Evolutionary conservation across 352 stramenopile genomes (phyloP), one percentile per base, ranked within the genome.

Genomic region (Hyaloperonospora brassicae): DNA sequence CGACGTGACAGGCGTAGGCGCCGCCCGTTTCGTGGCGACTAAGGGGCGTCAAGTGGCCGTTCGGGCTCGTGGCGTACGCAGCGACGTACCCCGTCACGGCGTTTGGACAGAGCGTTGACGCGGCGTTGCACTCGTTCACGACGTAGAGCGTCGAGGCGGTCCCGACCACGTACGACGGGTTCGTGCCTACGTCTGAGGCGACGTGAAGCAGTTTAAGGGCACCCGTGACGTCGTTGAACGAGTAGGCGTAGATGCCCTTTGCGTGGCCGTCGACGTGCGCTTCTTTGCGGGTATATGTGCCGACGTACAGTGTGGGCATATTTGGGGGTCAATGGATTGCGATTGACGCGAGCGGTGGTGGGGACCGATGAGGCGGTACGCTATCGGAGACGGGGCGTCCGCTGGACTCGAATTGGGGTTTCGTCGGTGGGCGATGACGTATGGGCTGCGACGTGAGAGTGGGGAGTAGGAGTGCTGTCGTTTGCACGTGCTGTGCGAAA

Each of bases 261-360:
- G 79, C 83, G 47, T 89, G 77, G 47, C 83, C 83, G 44, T 93
- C 62, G 50, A 93, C 80, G 61, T 87, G 77, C 45, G 63, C 70
- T 66, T 89, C 75, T 57, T 80, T 80, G 53, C 80, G 80, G 47
- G 83, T 89, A 64, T 93, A 93, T n/a, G 80, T 91, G 55, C 83
- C 83, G 21, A 91, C 80, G 46, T 88, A 87, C 1, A 93, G 64
- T 22, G 72, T 76, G 27, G 64, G 65, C 46, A 64, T 61, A 40
- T 57, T 66, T 31, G n/a, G 27, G 27, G 7, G 3, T 31, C 3
- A 31, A 31, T 31, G 27, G 27, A 8, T 8, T 8, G 27, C 3
- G 27, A 3, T 31, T 31, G 27, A 31, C 3, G 27, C 7, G 27
- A 31, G 27, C 3, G 27, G 27, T n/a, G n/a, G n/a, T n/a, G n/a